Conservation (phyloP, 257 asterid genomes). For the Petrea volubilis region DNA sequence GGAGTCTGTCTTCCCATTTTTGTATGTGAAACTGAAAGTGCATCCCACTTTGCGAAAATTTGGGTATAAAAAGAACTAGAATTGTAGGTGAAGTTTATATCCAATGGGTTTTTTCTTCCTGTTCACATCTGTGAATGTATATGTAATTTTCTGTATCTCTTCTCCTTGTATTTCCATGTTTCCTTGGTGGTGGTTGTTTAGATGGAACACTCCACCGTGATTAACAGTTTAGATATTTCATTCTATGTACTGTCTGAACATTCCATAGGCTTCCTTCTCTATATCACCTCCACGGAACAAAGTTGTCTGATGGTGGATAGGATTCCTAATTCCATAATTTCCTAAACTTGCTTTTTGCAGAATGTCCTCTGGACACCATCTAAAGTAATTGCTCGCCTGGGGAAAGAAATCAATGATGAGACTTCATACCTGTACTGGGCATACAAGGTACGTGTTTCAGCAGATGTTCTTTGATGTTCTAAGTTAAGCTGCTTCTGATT, state of each 20-base stretch:
- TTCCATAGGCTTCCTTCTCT: not conserved
- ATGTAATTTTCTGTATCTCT: not conserved
- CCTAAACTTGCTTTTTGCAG: constrained; percentile 39
- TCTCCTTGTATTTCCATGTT: not conserved
- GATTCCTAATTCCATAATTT: constrained; percentile 11
- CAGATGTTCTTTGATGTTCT: constrained; percentile 1
- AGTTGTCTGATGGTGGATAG: not conserved
- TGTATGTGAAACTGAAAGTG: no score
- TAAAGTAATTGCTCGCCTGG: constrained; percentile 84
- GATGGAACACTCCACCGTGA: constrained; percentile 7
- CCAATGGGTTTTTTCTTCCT: not conserved
- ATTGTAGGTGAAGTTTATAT: not conserved
- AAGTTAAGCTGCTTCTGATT: not conserved
- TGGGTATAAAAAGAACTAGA: no score
- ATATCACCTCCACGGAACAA: not conserved
- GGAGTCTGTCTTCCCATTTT: not conserved
- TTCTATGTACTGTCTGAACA: not conserved
- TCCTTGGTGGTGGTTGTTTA: not conserved
- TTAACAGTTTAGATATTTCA: not conserved
- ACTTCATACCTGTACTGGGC: constrained; percentile 95
- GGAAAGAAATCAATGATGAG: constrained; percentile 79
- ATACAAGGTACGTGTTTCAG: constrained; percentile 54
- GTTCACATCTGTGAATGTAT: not conserved
- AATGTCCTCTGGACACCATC: constrained; percentile 87
- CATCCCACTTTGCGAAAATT: no score